Conservation (phyloP, 2,329 filamentous ascomycete genomes). For the Colletotrichum tofieldiae region DNA sequence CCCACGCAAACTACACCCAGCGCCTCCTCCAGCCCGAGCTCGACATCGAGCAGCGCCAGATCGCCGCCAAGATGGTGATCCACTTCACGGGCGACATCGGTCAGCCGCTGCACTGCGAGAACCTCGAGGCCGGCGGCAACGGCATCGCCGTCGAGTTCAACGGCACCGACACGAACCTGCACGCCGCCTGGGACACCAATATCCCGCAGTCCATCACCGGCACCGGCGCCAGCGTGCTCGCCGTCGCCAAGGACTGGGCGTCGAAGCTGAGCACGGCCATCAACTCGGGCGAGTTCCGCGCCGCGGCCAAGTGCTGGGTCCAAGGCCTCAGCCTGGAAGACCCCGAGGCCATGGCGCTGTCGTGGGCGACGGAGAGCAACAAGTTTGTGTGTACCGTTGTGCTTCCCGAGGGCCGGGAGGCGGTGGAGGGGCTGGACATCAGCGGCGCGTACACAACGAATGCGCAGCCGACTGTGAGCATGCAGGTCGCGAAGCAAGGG, state of each 20-base stretch:
- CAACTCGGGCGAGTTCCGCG: constrained; percentile 55
- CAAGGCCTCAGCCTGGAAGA: constrained; percentile 52
- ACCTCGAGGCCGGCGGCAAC: constrained; percentile 43
- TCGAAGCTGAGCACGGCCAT: constrained; percentile 53
- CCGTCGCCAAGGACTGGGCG: constrained; percentile 58
- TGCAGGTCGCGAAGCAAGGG: constrained; percentile 63
- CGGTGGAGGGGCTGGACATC: constrained; percentile 58
- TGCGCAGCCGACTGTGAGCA: constrained; percentile 56
- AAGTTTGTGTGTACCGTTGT: constrained; percentile 61
- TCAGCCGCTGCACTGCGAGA: constrained; percentile 44
- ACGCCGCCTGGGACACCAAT: constrained; percentile 73
- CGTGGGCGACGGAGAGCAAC: constrained; percentile 61
- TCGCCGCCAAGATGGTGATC: constrained; percentile 45
- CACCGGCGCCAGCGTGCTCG: constrained; percentile 54
- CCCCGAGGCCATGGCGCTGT: constrained; percentile 51
- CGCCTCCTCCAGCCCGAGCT: constrained; percentile 62
- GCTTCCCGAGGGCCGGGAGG: constrained; percentile 54
- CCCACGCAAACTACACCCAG: constrained; percentile 44
- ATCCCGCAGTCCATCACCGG: constrained; percentile 66
- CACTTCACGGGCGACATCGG: constrained; percentile 44
- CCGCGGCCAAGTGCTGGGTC: constrained; percentile 54
- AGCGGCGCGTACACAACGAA: constrained; percentile 57
- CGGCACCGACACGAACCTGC: constrained; percentile 69
- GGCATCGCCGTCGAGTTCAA: constrained; percentile 68
- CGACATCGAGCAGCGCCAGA: constrained; percentile 43